phyloP scores from a whole-genome alignment of 768 basidiomycete genomes.

The Candolleomyces eurysporus region DNA sequence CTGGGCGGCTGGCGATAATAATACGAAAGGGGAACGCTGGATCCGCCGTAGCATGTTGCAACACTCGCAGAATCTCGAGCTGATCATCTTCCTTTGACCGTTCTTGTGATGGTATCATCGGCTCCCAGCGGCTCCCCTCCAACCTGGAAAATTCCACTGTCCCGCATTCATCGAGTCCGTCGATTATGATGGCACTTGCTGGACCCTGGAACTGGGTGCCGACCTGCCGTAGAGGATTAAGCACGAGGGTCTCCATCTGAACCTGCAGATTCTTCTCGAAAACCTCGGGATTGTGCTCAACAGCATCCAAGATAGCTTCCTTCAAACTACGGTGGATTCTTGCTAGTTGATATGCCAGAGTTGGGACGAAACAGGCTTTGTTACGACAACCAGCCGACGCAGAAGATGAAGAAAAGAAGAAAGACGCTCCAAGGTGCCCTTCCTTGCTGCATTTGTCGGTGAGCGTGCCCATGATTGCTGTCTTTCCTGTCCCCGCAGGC shows the following conservation, averaged over 20 bases:
- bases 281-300: not conserved
- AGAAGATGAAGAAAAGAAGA: slow-evolving; percentile 9
- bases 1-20: slow-evolving; percentile 8
- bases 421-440: slow-evolving; percentile 4
- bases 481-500: slow-evolving; percentile 9
- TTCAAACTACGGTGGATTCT: not conserved
- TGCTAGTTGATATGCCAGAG: not conserved
- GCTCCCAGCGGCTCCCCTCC: not conserved
- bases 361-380: not conserved
- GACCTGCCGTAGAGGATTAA: not conserved
- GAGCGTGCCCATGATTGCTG: not conserved
- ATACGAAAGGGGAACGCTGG: not conserved
- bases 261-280: not conserved
- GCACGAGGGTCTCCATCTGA: not conserved
- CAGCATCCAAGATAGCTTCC: not conserved
- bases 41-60: not conserved
- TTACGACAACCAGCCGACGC: too few species aligned
- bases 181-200: slow-evolving; percentile 1
- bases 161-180: slow-evolving; percentile 12
- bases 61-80: not conserved
- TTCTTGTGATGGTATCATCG: not conserved
- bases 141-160: not conserved
- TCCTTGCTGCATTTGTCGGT: not conserved
- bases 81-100: not conserved
- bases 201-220: not conserved